phyloP scores from a whole-genome alignment of 2,329 filamentous ascomycete genomes.

The Scytalidium sp. region DNA sequence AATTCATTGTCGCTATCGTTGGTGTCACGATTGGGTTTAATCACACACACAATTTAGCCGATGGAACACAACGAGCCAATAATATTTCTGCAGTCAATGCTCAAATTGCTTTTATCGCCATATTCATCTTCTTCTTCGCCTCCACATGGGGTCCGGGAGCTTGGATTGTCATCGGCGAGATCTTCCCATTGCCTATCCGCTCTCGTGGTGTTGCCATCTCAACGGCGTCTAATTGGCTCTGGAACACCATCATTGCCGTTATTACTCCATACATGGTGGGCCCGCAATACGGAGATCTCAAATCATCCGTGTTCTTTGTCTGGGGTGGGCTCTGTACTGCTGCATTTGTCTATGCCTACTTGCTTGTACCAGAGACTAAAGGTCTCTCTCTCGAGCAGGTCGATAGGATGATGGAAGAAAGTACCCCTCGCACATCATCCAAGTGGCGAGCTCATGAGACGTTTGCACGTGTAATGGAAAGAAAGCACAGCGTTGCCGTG shows the following conservation, averaged over 20 bases:
- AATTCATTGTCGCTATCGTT: conserved; percentile 78
- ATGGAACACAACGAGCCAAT: conserved; percentile 53
- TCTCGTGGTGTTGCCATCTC: conserved; percentile 82
- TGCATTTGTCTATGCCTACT: conserved; percentile 52
- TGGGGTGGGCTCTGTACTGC: conserved; percentile 57
- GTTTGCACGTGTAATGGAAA: conserved; percentile 23
- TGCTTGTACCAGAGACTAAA: conserved; percentile 70
- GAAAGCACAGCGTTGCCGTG: no score
- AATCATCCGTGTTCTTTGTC: conserved; percentile 38
- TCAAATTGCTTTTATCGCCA: conserved; percentile 81
- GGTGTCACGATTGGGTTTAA: conserved; percentile 58
- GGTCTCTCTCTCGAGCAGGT: conserved; percentile 69
- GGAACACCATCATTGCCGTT: conserved; percentile 71
- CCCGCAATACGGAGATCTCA: conserved; percentile 31
- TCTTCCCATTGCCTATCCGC: conserved; percentile 83
- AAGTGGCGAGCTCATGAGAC: conserved; percentile 25
- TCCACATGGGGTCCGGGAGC: conserved; percentile 79
- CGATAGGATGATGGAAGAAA: conserved; percentile 55
- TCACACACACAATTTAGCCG: conserved; percentile 51
- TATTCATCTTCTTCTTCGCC: conserved; percentile 91
- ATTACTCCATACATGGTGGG: conserved; percentile 68
- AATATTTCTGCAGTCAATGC: conserved; percentile 54
- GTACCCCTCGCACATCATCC: conserved; percentile 33
- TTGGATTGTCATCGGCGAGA: conserved; percentile 83
- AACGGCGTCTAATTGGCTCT: conserved; percentile 86